A percentile compares a stretch with the other conserved stretches of the same genome.
Evolutionary conservation across 192 early-diverging fungal genomes (phyloP).

Genomic region (Mortierella claussenii): DNA sequence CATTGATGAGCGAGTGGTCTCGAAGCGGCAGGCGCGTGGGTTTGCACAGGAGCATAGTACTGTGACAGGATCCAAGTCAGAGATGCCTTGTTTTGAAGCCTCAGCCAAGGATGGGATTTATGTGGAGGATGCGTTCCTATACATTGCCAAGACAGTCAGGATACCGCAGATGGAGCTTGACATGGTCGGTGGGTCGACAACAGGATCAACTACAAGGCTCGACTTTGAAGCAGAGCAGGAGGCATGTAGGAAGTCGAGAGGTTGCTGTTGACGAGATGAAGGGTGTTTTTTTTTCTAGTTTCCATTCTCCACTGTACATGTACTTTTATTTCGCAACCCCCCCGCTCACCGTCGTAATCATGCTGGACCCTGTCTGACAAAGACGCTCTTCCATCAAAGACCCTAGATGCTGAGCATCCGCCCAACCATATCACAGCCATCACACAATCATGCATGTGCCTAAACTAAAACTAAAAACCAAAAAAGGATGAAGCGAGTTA

Average conservation of each 20-base stretch:
- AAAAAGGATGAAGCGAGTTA: too few species aligned
- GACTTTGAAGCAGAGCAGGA: conserved; percentile 47
- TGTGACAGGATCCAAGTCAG: conserved; percentile 84
- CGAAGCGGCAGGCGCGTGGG: conserved; percentile 66
- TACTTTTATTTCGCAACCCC: not conserved
- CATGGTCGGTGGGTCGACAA: conserved; percentile 41
- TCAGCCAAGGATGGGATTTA: conserved; percentile 96
- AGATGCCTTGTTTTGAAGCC: conserved; percentile 97
- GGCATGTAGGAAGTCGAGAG: conserved; percentile 24
- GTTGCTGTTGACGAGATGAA: conserved; percentile 20
- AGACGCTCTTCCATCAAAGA: not conserved
- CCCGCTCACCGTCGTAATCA: not conserved
- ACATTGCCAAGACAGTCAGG: conserved; percentile 76
- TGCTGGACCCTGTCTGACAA: not conserved
- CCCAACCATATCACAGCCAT: too few species aligned
- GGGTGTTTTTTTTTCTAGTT: not conserved
- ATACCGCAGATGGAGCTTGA: conserved; percentile 64
- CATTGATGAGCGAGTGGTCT: conserved; percentile 87
- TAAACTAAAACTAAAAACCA: too few species aligned
- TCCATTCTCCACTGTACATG: not conserved
- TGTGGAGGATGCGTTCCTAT: conserved; percentile 95
- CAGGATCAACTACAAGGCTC: conserved; percentile 19
- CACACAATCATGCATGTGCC: too few species aligned
- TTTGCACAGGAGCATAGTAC: conserved; percentile 74
- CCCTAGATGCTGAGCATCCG: not conserved